These are phyloP conservation scores for Cubamyces sp. DNA, from an alignment of 768 basidiomycete genomes.

Conservation along the genomic window DNA sequence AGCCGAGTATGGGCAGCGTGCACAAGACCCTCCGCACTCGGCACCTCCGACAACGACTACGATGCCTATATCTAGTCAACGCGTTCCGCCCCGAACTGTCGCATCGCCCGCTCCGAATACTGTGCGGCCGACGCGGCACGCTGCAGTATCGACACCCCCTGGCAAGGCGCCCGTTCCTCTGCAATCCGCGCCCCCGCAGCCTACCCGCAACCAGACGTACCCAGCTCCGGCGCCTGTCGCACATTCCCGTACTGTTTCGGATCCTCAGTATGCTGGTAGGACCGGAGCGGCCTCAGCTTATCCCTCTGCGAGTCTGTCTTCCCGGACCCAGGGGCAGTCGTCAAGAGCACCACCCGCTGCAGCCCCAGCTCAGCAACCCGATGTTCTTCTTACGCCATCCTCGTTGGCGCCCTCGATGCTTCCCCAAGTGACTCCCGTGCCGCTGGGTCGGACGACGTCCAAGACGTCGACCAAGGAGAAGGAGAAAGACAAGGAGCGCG, in stretches of 20 bases:
- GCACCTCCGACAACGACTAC: conserved; percentile 4
- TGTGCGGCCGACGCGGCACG: conserved; percentile 15
- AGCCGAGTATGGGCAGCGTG: conserved; percentile 9
- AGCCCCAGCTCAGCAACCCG: conserved; percentile 45
- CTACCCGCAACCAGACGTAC: conserved; percentile 28
- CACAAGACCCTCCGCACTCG: conserved; percentile 15
- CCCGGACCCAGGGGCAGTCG: conserved; percentile 29
- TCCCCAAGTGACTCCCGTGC: conserved; percentile 22
- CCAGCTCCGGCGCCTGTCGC: conserved; percentile 12
- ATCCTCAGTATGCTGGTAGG: conserved; percentile 32
- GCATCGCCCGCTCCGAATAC: conserved; percentile 31
- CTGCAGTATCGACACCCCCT: conserved; percentile 23
- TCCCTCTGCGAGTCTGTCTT: conserved; percentile 24
- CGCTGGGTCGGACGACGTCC: conserved; percentile 28
- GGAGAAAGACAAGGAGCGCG: not conserved
- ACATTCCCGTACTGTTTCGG: conserved; percentile 31
- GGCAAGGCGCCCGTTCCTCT: conserved; percentile 20
- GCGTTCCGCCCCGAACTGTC: conserved; percentile 31
- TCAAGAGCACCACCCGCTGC: conserved; percentile 24
- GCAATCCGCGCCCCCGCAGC: conserved; percentile 18
- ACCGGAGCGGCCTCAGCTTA: not conserved
- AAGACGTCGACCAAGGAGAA: conserved; percentile 33
- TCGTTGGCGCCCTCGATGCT: conserved; percentile 51
- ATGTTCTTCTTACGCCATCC: conserved; percentile 64
- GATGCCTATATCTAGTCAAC: conserved; percentile 14